phyloP scores from a whole-genome alignment of 1,284 basidiomycete species.

The Puccinia polysora region DNA sequence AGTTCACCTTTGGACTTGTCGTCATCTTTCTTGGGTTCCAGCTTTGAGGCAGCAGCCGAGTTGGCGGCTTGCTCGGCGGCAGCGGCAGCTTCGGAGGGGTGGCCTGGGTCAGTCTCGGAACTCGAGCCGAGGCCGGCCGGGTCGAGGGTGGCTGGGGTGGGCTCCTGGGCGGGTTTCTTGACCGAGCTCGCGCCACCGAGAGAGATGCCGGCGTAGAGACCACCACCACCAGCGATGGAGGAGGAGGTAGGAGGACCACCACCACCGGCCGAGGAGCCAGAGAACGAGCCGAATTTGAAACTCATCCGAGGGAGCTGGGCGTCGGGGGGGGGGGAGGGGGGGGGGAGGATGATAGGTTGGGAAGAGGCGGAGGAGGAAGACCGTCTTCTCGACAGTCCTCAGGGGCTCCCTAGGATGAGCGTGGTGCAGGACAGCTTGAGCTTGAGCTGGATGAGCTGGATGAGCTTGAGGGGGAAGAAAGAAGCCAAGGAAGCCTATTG shows the following conservation, averaged over 20 bases:
- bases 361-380: no score
- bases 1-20: conserved; percentile 43
- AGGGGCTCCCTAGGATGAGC: no score
- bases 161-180: conserved; percentile 18
- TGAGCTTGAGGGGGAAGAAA: no score
- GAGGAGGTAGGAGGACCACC: conserved; percentile 13
- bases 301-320: no score
- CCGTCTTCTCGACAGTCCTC: no score
- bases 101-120: background rate
- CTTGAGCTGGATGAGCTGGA: no score
- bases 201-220: conserved; percentile 43
- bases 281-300: conserved; percentile 41
- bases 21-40: conserved; percentile 26
- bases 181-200: conserved; percentile 21
- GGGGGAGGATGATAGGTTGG: no score
- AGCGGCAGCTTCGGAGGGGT: background rate
- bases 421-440: no score
- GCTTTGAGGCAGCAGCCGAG: background rate
- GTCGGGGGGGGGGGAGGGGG: no score
- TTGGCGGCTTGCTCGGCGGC: background rate
- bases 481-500: no score
- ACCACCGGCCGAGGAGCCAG: conserved; percentile 16
- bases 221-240: conserved; percentile 32
- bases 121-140: background rate
- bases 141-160: background rate